A percentile compares a stretch with the other conserved stretches of the same genome.
These are phyloP conservation scores for Reticulascus tulasneorum DNA, from an alignment of 2,329 filamentous ascomycete genomes.

Conservation along the genomic window DNA sequence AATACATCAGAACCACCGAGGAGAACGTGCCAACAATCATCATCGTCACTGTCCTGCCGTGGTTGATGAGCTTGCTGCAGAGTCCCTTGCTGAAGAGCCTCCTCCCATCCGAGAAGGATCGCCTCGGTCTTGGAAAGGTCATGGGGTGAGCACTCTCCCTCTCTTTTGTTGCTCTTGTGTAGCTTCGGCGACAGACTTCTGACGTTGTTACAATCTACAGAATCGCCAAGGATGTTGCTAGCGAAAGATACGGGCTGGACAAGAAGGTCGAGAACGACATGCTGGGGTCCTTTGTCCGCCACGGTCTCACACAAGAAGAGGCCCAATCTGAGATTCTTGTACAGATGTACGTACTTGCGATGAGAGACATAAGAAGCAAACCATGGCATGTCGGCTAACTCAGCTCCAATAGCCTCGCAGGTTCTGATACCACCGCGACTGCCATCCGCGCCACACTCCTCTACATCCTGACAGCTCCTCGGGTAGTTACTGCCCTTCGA, in stretches of 20 bases:
- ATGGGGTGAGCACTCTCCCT: conserved; percentile 39
- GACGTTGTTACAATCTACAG: conserved; percentile 12
- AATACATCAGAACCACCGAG: conserved; percentile 41
- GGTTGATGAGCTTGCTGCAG: conserved; percentile 34
- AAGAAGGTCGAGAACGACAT: conserved; percentile 45
- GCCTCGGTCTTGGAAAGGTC: conserved; percentile 33
- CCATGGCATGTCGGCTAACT: conserved; percentile 21
- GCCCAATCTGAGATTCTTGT: conserved; percentile 40
- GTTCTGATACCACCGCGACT: conserved; percentile 56
- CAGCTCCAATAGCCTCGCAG: conserved; percentile 39
- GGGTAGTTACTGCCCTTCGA: conserved; percentile 40
- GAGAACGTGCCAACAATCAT: conserved; percentile 41
- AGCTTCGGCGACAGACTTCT: background rate
- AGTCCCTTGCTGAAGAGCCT: conserved; percentile 35
- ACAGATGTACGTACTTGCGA: conserved; percentile 26
- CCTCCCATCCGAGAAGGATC: conserved; percentile 35
- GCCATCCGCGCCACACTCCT: conserved; percentile 50
- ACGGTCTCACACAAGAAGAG: conserved; percentile 32
- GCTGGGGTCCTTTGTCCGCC: conserved; percentile 40
- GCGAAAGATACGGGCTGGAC: conserved; percentile 39
- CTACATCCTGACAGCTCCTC: conserved; percentile 47
- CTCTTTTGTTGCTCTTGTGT: too few species aligned
- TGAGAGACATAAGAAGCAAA: conserved; percentile 24
- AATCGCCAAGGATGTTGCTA: conserved; percentile 41
- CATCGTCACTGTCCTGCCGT: conserved; percentile 37